Conservation (phyloP, 768 basidiomycete genomes). For the Leccinum aurantiacum region DNA sequence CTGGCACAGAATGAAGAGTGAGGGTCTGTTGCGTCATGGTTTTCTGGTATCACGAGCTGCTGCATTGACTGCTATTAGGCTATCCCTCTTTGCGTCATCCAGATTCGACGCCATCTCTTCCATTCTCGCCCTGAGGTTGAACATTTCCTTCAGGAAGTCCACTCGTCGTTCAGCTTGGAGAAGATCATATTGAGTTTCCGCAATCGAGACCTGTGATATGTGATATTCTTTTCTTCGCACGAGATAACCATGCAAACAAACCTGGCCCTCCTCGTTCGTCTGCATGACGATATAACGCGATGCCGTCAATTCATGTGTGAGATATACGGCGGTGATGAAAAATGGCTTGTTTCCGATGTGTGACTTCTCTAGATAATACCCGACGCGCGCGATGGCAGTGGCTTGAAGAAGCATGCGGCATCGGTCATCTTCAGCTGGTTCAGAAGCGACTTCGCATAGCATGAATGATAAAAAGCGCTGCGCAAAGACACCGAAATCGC, state of each 20-base stretch:
- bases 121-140: neutral
- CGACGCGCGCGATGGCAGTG: too few species aligned
- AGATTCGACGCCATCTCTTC: neutral
- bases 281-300: neutral
- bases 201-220: neutral
- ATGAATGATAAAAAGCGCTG: too few species aligned
- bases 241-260: neutral
- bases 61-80: neutral
- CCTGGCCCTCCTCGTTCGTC: neutral
- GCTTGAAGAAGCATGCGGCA: too few species aligned
- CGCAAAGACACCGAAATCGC: too few species aligned
- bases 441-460: too few species aligned
- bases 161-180: neutral
- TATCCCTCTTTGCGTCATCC: neutral
- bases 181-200: neutral
- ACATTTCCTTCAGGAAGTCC: neutral
- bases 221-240: neutral
- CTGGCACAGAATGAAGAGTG: neutral
- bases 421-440: too few species aligned
- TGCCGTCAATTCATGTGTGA: neutral
- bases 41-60: neutral
- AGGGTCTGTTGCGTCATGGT: neutral
- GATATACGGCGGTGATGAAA: too few species aligned
- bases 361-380: too few species aligned
- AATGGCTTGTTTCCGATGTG: too few species aligned